These are phyloP conservation scores for Carex arenaria DNA, from an alignment of 202 grass and related monocot species.

Conservation along the genomic window DNA sequence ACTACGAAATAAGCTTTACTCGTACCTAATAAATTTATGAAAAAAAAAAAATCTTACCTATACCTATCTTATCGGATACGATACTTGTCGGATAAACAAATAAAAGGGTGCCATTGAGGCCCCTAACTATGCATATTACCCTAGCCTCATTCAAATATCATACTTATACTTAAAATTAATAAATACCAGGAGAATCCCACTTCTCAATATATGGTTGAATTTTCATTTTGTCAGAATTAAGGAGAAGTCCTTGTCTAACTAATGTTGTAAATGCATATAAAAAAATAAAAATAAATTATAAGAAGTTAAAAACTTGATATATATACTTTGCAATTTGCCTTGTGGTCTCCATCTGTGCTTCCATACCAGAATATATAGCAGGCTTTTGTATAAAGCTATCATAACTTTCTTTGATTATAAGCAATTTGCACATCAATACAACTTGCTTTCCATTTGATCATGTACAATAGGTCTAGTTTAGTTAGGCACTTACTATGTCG, in stretches of 20 bases:
- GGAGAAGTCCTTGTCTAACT: neutral
- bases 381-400: constrained; percentile 4
- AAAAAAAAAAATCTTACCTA: too few species aligned
- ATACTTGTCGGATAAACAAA: too few species aligned
- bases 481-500: neutral
- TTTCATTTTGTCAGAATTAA: neutral
- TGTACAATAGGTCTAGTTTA: neutral
- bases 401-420: constrained; percentile 19
- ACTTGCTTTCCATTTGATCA: neutral
- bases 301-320: neutral
- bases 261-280: neutral
- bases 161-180: neutral
- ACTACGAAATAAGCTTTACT: too few species aligned
- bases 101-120: too few species aligned
- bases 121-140: too few species aligned
- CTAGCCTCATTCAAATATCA: neutral
- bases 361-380: neutral
- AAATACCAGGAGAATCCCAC: neutral
- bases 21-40: too few species aligned
- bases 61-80: too few species aligned
- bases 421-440: constrained; percentile 2
- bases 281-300: neutral
- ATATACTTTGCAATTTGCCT: neutral
- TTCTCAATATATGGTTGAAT: neutral
- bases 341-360: constrained; percentile 6